phyloP scores from a whole-genome alignment of 345 rosid species.

The Gossypium longicalyx region DNA sequence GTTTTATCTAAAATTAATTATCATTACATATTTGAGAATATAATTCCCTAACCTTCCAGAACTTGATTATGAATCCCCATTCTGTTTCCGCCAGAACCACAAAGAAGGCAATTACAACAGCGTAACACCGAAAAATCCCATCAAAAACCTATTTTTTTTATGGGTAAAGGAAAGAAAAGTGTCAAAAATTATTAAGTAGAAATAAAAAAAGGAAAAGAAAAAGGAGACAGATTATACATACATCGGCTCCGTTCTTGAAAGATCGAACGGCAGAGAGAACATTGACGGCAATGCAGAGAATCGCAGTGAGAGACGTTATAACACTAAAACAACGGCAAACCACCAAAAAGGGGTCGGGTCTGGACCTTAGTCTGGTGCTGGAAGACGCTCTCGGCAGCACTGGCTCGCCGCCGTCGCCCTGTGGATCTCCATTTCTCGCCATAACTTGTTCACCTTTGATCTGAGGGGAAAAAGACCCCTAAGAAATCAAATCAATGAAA shows the following conservation, averaged over 20 bases:
- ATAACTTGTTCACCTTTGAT: constrained; percentile 14
- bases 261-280: constrained; percentile 79
- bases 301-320: constrained; percentile 56
- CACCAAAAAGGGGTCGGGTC: constrained; percentile 63
- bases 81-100: constrained; percentile 87
- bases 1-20: neutral
- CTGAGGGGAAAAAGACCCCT: neutral
- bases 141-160: constrained; percentile 53
- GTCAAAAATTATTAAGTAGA: neutral
- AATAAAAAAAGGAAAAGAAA: neutral
- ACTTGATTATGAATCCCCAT: constrained; percentile 41
- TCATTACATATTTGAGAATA: neutral
- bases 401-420: constrained; percentile 16
- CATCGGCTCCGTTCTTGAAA: constrained; percentile 73
- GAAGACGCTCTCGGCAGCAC: constrained; percentile 9
- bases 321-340: constrained; percentile 76
- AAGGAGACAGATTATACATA: constrained; percentile 14
- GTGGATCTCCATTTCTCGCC: constrained; percentile 24
- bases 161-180: neutral
- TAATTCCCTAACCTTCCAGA: constrained; percentile 9
- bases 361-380: constrained; percentile 20
- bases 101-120: constrained; percentile 61
- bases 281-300: constrained; percentile 79
- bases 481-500: neutral
- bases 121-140: constrained; percentile 91